These are phyloP conservation scores for Suillus americanus DNA, from an alignment of 768 basidiomycete species.

Conservation along the genomic window DNA sequence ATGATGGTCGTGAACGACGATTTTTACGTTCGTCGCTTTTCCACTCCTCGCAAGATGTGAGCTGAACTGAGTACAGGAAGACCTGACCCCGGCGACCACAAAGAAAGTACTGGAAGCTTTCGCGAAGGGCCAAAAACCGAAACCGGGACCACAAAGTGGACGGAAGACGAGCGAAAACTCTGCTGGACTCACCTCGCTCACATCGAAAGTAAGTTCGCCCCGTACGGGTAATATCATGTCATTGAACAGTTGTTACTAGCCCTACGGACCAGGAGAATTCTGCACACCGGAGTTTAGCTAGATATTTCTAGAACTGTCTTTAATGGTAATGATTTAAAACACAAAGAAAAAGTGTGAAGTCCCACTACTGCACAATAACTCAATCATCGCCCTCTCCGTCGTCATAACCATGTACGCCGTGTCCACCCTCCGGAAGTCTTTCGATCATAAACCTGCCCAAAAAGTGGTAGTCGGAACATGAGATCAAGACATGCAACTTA, in stretches of 20 bases:
- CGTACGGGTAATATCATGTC: constrained; percentile 11
- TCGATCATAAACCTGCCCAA: constrained; percentile 62
- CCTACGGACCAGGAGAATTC: constrained; percentile 91
- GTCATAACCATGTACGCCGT: constrained; percentile 70
- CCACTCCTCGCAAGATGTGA: background rate
- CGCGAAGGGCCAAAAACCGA: constrained; percentile 80
- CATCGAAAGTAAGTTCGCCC: constrained; percentile 56
- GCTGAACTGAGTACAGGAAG: constrained; percentile 56
- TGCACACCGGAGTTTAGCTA: constrained; percentile 85
- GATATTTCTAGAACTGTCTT: constrained; percentile 20
- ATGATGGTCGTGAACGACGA: constrained; percentile 97
- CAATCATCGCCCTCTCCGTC: constrained; percentile 83
- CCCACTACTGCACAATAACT: background rate
- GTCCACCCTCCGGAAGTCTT: constrained; percentile 70
- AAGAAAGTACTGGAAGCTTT: constrained; percentile 81
- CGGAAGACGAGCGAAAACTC: constrained; percentile 91
- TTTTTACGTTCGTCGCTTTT: constrained; percentile 74
- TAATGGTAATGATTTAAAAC: constrained; percentile 1
- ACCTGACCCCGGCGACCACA: constrained; percentile 74
- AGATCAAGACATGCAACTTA: constrained; percentile 37
- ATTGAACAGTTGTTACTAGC: constrained; percentile 43
- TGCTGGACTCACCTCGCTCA: constrained; percentile 80
- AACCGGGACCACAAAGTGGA: constrained; percentile 90
- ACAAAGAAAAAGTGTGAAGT: background rate
- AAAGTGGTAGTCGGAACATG: constrained; percentile 11